Evolutionary conservation across 208 protist species (phyloP), one percentile per base, ranked within the genome.

Genomic region (Histomonas meleagridis): DNA sequence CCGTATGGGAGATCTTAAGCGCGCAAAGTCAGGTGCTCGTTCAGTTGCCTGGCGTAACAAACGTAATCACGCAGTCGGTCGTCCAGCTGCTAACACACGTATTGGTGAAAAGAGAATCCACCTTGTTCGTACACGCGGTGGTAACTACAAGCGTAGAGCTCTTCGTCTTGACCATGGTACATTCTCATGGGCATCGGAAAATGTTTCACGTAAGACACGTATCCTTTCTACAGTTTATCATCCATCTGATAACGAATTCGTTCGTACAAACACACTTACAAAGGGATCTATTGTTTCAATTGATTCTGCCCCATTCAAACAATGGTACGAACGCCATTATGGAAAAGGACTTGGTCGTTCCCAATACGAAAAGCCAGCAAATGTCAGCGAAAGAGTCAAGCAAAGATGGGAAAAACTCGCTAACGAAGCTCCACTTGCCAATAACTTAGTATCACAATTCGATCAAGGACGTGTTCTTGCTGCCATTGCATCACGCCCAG

Each of bases 221-320:
- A 91, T 91, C 48, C 18, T 91, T 65, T 48, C 70, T 32, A 57
- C 76, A 32, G 28, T 32, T 28, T 91, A 76, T 51, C 49, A 91
- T 40, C 40, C 90, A 62, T 21, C 79, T 62, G 53, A 91, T 28
- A 91, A 65, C 60, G 60, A 72, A 49, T 40, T 72, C 26, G 57
- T 76, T 26, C 90, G 90, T 35, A 91, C 90, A 32, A 91, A 91
- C 48, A 91, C 90, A 70, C 38, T 91, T 35, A 40, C 60, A 21
- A 40, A 51, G 18, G 43, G 40, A 23, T 62, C 90, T 12, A 40
- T 91, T 40, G 57, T 91, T 72, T 70, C 43, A 23, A 72, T 91
- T 51, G 90, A 91, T 76, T 21, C 90, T 72, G 38, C 49, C 10
- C 49, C 90, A 76, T 51, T 91, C 57, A 91, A 70, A 51, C 28